Evolutionary conservation across 371 early-diverging fungal genomes (phyloP).

Genomic region (Rhizomucor pusillus): DNA sequence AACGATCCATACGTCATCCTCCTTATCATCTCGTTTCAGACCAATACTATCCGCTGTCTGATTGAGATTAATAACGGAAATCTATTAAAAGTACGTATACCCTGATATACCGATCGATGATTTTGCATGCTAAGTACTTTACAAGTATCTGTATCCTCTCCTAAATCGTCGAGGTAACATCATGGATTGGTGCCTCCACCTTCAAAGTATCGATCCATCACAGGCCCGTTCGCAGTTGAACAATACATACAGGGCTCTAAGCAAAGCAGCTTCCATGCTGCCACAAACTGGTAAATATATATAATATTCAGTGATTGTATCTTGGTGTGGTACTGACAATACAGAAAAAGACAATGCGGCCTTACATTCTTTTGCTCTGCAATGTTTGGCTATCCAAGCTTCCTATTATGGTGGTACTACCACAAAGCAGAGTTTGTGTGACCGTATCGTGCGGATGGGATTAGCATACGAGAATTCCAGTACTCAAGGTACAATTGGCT

Average conservation of each 20-base stretch:
- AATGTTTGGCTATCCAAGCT: conserved; percentile 17
- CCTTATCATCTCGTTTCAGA: conserved; percentile 37
- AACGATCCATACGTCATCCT: conserved; percentile 34
- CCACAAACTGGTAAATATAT: conserved; percentile 17
- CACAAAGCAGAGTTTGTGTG: conserved; percentile 17
- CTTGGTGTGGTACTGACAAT: not conserved
- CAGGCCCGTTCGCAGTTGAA: conserved; percentile 34
- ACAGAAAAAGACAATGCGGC: not conserved
- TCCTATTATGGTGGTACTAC: conserved; percentile 4
- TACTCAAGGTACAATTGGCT: conserved; percentile 15
- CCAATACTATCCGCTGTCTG: conserved; percentile 39
- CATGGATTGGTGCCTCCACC: conserved; percentile 37
- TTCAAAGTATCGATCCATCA: conserved; percentile 17
- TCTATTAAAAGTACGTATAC: conserved; percentile 27
- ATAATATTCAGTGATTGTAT: not conserved
- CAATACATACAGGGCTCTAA: conserved; percentile 20
- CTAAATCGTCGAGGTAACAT: conserved; percentile 34
- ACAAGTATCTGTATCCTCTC: conserved; percentile 32
- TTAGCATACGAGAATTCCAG: conserved; percentile 31
- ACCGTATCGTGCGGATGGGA: conserved; percentile 31
- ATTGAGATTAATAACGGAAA: conserved; percentile 27
- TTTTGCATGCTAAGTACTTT: not conserved
- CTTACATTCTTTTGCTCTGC: conserved; percentile 18
- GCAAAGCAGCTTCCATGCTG: conserved; percentile 17
- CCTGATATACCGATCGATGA: not conserved